Percentiles rank a stretch among this genome's conserved stretches.
Conservation (phyloP, 2,329 filamentous ascomycete genomes). For the Botryotinia narcissicola region DNA sequence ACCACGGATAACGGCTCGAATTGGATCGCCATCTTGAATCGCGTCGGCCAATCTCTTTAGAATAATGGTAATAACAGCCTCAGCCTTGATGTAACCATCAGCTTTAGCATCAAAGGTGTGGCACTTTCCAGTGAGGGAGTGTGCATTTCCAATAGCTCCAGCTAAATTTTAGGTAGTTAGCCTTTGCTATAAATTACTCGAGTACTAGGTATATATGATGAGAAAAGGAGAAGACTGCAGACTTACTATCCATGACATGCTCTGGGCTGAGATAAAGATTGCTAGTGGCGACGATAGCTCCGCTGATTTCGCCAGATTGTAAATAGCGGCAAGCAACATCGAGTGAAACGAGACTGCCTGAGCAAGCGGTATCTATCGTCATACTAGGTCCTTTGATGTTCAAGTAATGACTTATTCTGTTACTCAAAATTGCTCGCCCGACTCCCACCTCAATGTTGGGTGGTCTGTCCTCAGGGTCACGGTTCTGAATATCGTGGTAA, state of each 20-base stretch:
- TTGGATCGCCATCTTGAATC: conserved; percentile 6
- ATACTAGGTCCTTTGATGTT: conserved; percentile 56
- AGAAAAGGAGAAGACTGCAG: too few relatives aligned
- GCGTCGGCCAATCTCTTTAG: conserved; percentile 5
- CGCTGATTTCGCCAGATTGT: conserved; percentile 41
- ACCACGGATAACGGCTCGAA: conserved; percentile 6
- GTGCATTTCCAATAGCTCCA: conserved; percentile 14
- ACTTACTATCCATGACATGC: conserved; percentile 19
- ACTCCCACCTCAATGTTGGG: conserved; percentile 19
- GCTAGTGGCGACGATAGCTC: conserved; percentile 33
- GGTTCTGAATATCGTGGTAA: conserved; percentile 23
- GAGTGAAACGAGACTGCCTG: conserved; percentile 52
- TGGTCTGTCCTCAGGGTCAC: conserved; percentile 26
- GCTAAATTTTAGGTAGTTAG: neutral
- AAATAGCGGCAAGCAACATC: conserved; percentile 41
- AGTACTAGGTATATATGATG: too few relatives aligned
- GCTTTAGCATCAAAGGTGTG: conserved; percentile 12
- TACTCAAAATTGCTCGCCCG: conserved; percentile 43
- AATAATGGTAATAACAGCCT: conserved; percentile 1
- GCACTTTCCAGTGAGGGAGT: conserved; percentile 14
- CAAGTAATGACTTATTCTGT: conserved; percentile 52
- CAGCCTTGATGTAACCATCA: conserved; percentile 11
- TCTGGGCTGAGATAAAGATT: conserved; percentile 32
- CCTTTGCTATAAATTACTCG: too few relatives aligned
- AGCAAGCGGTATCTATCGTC: conserved; percentile 59